phyloP scores from a whole-genome alignment of 257 asterid species.

The Capsicum pubescens region DNA sequence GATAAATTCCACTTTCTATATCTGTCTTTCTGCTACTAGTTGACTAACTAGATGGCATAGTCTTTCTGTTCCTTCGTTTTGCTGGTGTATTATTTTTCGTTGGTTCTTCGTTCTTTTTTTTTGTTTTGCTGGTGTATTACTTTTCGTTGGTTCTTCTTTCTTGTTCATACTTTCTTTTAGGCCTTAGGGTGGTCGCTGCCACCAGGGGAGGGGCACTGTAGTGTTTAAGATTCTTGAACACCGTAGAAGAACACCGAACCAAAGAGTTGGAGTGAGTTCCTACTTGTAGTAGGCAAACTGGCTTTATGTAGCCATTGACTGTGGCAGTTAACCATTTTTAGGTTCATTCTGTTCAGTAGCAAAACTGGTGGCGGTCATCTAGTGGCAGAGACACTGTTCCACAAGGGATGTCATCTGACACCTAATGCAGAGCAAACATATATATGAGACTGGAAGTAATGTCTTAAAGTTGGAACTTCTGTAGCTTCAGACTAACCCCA shows the following conservation, averaged over 20 bases:
- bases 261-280: neutral
- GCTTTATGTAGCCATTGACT: neutral
- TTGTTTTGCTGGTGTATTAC: neutral
- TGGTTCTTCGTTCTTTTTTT: neutral
- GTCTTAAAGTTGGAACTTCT: neutral
- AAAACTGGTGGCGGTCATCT: neutral
- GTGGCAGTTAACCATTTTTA: neutral
- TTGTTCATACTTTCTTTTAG: neutral
- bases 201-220: neutral
- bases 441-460: neutral
- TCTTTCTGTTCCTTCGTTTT: neutral
- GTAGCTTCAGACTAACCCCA: neutral
- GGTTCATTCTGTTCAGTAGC: neutral
- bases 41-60: neutral
- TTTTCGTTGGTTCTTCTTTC: neutral
- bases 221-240: conserved; percentile 5
- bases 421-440: neutral
- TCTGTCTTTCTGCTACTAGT: conserved; percentile 1
- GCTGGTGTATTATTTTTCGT: neutral
- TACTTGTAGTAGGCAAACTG: neutral
- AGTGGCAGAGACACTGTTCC: neutral
- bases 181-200: conserved; percentile 15
- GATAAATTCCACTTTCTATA: conserved; percentile 19
- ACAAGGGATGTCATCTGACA: no score
- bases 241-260: neutral